Percentiles rank a stretch among this genome's conserved stretches.
These are phyloP conservation scores for Diaporthe australafricana DNA, from an alignment of 2,329 filamentous ascomycete species.

Conservation along the genomic window DNA sequence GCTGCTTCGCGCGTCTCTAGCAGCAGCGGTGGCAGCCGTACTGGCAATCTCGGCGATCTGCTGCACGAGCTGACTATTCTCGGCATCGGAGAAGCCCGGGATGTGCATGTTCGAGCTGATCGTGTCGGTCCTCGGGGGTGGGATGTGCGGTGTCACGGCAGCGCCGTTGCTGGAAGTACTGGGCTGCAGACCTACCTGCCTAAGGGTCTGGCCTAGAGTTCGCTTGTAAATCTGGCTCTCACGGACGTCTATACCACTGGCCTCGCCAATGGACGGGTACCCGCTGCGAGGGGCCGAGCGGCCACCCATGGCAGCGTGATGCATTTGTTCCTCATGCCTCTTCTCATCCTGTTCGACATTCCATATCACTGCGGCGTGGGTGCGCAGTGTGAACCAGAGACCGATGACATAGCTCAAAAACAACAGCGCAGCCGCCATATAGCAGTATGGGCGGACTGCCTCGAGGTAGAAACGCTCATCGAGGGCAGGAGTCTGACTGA, in stretches of 20 bases:
- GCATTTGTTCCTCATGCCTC: conserved; percentile 66
- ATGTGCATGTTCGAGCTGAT: conserved; percentile 62
- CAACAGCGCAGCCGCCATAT: conserved; percentile 84
- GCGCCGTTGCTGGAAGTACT: conserved; percentile 55
- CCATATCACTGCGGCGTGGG: conserved; percentile 98
- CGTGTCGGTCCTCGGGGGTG: conserved; percentile 74
- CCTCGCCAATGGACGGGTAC: conserved; percentile 53
- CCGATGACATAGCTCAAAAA: conserved; percentile 96
- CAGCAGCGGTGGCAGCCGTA: conserved; percentile 87
- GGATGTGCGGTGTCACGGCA: conserved; percentile 72
- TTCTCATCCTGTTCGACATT: conserved; percentile 86
- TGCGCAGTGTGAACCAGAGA: conserved; percentile 93
- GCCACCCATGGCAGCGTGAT: conserved; percentile 45
- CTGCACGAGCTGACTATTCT: conserved; percentile 83
- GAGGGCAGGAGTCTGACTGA: conserved; percentile 85
- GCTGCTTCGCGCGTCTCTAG: conserved; percentile 72
- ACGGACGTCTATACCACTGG: conserved; percentile 76
- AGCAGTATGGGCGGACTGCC: conserved; percentile 93
- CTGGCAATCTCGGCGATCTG: conserved; percentile 95
- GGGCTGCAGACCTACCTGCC: conserved; percentile 78
- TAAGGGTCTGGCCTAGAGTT: conserved; percentile 90
- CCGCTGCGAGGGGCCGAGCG: conserved; percentile 32
- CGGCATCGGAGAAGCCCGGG: conserved; percentile 81
- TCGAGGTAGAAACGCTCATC: conserved; percentile 90
- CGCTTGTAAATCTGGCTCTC: conserved; percentile 93